Evolutionary conservation across 495 filamentous ascomycete species (phyloP), one percentile per base, ranked within the genome.

Genomic region (Lepidopterella palustris): DNA sequence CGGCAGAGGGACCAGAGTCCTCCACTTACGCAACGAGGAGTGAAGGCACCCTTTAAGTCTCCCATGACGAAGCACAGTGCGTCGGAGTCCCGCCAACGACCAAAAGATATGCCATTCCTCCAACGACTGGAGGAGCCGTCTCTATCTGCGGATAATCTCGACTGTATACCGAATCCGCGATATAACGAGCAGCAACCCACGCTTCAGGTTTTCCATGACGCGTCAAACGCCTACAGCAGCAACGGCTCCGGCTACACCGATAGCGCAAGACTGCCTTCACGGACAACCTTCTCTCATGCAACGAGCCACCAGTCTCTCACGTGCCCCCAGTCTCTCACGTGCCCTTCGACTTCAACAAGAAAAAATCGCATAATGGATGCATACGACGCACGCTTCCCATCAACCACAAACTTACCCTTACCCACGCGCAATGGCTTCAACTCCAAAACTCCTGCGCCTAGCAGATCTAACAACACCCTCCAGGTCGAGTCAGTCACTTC

Each of bases 401-500:
- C 35, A 15, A 15, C 35, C 18, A 10, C 35, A 13, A 3, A 15
- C 8, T 13, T 24, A 57, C 29, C 29, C n/a, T 18, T 24, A 23
- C 13, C 20, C 57, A 15, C 35, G 23, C 9, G 18, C 58, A 45
- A 57, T 31, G 26, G 23, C 54, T 29, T 45, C 55, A 42, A 45
- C 31, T 61, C 32, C 10, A 48, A 62, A 57, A 60, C 55, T 3
- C 57, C 60, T 18, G 50, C 57, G 10, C 45, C 60, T 9, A 28
- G 11, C 20, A 60, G 39, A 8, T 10, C 64, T 42, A 47, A 53
- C 42, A 25, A 15, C 29, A n/a, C 39, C n/a, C 31, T n/a, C 18
- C 9, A 54, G 11, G 13, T 50, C 53, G 49, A 61, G 29, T 62
- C 66, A 6, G 66, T 71, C 45, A 52, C 61, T 54, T 69, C 68